Conservation (phyloP, 306 rosid species). For the Cyclanthera cordifolia region DNA sequence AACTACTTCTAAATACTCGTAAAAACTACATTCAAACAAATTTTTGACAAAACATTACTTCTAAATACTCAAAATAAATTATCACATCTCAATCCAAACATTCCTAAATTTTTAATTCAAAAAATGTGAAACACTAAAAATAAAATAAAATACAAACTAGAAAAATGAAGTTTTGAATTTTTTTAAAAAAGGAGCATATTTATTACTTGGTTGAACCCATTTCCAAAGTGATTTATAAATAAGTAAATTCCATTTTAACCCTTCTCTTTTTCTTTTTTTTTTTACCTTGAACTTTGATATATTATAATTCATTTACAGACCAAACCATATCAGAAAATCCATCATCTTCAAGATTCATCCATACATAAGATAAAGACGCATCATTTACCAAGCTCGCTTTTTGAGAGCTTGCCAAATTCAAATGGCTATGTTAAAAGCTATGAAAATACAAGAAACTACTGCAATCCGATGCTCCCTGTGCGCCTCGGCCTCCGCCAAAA, state of each 20-base stretch:
- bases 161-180: too few relatives aligned
- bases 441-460: background rate
- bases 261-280: too few relatives aligned
- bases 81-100: too few relatives aligned
- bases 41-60: too few relatives aligned
- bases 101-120: too few relatives aligned
- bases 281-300: background rate
- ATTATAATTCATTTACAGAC: slow-evolving; percentile 6
- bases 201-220: background rate
- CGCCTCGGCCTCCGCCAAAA: background rate
- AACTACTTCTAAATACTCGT: too few relatives aligned
- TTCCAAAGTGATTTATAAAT: too few relatives aligned
- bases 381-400: slow-evolving; percentile 8
- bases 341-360: background rate
- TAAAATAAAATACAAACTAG: too few relatives aligned
- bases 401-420: slow-evolving; percentile 11
- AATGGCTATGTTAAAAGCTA: slow-evolving; percentile 6
- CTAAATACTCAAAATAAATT: too few relatives aligned
- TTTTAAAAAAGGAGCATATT: background rate
- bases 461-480: background rate
- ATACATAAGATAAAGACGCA: background rate
- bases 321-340: background rate
- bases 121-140: too few relatives aligned
- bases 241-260: too few relatives aligned
- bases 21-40: too few relatives aligned